Percentiles rank a stretch among this genome's conserved stretches.
Evolutionary conservation across 139 green algal genomes (phyloP).

Genomic region (Eudorina sp.): DNA sequence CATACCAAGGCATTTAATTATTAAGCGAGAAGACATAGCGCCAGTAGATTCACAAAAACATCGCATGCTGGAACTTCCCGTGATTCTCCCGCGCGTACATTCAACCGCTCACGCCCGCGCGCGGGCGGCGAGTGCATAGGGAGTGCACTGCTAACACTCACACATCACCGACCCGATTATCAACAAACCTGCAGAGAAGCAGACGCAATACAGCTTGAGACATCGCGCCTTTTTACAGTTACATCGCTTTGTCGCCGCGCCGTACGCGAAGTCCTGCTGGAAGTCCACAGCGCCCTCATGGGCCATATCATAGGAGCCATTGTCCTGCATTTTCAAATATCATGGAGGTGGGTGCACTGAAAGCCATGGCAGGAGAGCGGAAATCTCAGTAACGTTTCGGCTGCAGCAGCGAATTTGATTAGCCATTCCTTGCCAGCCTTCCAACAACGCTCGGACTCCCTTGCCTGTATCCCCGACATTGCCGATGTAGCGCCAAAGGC

Average conservation of each 20-base stretch:
- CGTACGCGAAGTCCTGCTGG: not conserved
- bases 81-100: too few species aligned
- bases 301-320: not conserved
- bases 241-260: conserved; percentile 65
- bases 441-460: not conserved
- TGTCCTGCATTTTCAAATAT: not conserved
- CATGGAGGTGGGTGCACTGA: not conserved
- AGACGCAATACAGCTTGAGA: conserved; percentile 95
- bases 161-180: too few species aligned
- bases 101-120: too few species aligned
- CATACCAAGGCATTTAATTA: too few species aligned
- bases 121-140: too few species aligned
- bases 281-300: not conserved
- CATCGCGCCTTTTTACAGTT: conserved; percentile 93
- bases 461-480: not conserved
- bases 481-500: not conserved
- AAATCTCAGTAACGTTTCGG: not conserved
- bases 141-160: too few species aligned
- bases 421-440: not conserved
- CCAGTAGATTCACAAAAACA: too few species aligned
- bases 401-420: not conserved
- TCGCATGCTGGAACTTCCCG: too few species aligned
- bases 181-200: conserved; percentile 77
- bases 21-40: too few species aligned
- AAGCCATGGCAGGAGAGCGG: not conserved